A percentile compares a stretch with the other conserved stretches of the same genome.
phyloP scores from a whole-genome alignment of 352 stramenopile genomes.

The Phytophthora tubulina region DNA sequence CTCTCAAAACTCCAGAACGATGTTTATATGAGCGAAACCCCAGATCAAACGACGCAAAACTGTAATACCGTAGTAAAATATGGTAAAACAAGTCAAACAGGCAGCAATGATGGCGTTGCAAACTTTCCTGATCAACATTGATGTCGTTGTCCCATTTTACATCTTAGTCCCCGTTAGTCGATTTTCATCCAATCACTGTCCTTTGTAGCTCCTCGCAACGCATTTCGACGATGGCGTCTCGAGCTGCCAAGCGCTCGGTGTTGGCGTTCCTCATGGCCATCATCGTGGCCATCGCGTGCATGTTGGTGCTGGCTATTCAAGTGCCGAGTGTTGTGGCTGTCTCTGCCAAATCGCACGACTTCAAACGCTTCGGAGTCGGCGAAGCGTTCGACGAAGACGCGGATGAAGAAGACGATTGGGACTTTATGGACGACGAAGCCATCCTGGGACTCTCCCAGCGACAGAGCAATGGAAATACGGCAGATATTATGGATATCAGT shows the following conservation, averaged over 20 bases:
- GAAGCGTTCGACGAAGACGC: constrained; percentile 52
- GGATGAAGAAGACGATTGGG: constrained; percentile 65
- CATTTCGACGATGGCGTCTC: constrained; percentile 16
- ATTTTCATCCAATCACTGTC: constrained; percentile 37
- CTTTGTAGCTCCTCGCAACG: constrained; percentile 9
- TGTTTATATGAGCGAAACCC: neutral
- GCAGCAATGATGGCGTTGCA: neutral
- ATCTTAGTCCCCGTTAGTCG: neutral
- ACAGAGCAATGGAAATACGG: neutral
- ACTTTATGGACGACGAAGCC: constrained; percentile 67
- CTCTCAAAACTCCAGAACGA: neutral
- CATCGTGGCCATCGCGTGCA: constrained; percentile 32
- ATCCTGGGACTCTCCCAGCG: constrained; percentile 40
- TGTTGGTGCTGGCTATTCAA: constrained; percentile 28
- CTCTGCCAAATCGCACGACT: constrained; percentile 5
- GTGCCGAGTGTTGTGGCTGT: constrained; percentile 24
- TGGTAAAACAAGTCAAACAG: neutral
- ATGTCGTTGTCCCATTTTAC: constrained; percentile 2
- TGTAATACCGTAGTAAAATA: neutral
- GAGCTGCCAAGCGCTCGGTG: constrained; percentile 20
- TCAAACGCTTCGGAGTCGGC: constrained; percentile 22
- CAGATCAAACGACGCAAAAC: too few species aligned
- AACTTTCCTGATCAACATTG: constrained; percentile 1
- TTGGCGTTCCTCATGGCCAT: constrained; percentile 23
- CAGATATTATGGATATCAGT: neutral